Conservation (phyloP, 257 asterid genomes). For the Fraxinus anomala region DNA sequence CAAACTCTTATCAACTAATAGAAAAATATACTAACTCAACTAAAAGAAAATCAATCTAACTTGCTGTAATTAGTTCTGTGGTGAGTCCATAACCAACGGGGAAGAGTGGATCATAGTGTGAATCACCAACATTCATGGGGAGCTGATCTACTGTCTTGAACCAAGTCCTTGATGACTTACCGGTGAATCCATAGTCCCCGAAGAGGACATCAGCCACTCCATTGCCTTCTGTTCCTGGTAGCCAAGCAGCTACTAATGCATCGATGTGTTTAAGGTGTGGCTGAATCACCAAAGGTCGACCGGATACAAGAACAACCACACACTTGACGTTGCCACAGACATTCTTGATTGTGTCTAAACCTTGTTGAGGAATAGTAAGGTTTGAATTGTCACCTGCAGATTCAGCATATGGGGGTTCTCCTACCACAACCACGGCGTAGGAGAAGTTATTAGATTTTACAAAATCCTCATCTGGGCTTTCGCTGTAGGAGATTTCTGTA, state of each 20-base stretch:
- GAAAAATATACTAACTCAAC: neutral
- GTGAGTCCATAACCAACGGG: slow-evolving; percentile 61
- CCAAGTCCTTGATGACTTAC: slow-evolving; percentile 62
- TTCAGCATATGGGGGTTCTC: slow-evolving; percentile 60
- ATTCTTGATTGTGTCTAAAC: slow-evolving; percentile 31
- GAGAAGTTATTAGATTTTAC: slow-evolving; percentile 38
- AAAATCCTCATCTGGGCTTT: slow-evolving; percentile 28
- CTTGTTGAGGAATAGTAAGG: slow-evolving; percentile 44
- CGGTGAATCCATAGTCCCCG: slow-evolving; percentile 59
- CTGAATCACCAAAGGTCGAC: slow-evolving; percentile 55
- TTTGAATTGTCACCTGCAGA: slow-evolving; percentile 41
- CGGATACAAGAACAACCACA: slow-evolving; percentile 53
- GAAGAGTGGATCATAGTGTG: slow-evolving; percentile 58
- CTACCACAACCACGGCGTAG: slow-evolving; percentile 57
- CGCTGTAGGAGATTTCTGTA: slow-evolving; percentile 38
- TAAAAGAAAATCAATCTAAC: neutral
- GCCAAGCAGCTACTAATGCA: slow-evolving; percentile 71
- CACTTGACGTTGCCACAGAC: slow-evolving; percentile 53
- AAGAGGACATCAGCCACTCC: slow-evolving; percentile 63
- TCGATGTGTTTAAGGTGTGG: slow-evolving; percentile 45
- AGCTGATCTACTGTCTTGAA: slow-evolving; percentile 57
- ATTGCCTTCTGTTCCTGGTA: slow-evolving; percentile 65
- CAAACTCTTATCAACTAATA: too few species aligned
- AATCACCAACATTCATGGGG: slow-evolving; percentile 61
- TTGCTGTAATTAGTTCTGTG: slow-evolving; percentile 24